Conservation (phyloP, 768 basidiomycete genomes). For the Filobasidium wieringae region DNA sequence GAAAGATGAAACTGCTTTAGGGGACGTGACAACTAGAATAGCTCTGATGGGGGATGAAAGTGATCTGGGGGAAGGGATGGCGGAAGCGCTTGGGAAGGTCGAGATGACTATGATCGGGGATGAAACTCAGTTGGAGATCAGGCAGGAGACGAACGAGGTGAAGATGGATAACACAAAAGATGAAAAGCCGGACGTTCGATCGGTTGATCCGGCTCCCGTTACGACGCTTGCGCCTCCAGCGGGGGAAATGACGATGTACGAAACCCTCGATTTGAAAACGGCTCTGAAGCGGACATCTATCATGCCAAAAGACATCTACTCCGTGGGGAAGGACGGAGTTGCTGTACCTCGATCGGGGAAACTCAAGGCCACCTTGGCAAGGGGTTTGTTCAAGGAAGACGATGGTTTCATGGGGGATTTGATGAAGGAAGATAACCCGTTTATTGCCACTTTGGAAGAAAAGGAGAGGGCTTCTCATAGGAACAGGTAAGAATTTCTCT, state of each 20-base stretch:
- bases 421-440: not conserved
- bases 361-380: too few species aligned
- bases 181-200: too few species aligned
- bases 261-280: not conserved
- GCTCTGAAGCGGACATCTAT: not conserved
- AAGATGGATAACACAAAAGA: too few species aligned
- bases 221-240: too few species aligned
- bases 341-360: not conserved
- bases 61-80: not conserved
- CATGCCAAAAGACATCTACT: not conserved
- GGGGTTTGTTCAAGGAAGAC: too few species aligned
- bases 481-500: not conserved
- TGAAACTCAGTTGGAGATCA: not conserved
- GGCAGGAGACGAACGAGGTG: too few species aligned
- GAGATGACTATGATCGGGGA: not conserved
- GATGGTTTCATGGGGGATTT: not conserved
- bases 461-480: not conserved
- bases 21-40: too few species aligned
- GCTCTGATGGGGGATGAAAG: too few species aligned
- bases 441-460: not conserved
- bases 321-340: not conserved
- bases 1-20: too few species aligned
- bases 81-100: not conserved
- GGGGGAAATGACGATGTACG: too few species aligned
- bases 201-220: too few species aligned